Conservation (phyloP, 1,284 basidiomycete species). For the Ceratobasidium theobromae region DNA sequence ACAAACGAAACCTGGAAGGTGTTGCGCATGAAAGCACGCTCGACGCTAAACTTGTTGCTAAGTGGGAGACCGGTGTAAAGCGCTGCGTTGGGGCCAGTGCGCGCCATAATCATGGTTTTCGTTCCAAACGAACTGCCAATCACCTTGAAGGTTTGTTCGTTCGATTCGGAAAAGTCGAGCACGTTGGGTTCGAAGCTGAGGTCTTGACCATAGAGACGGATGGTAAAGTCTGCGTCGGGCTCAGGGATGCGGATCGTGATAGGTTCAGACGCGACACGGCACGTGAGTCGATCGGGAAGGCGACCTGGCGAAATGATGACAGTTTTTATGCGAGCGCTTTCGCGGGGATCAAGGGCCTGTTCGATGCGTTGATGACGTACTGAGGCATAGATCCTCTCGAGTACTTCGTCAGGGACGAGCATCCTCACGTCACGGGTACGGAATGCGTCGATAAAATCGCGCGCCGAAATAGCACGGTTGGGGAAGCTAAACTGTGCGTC, state of each 20-base stretch:
- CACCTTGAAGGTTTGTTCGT: conserved; percentile 83
- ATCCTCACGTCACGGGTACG: conserved; percentile 67
- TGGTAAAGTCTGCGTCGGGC: conserved; percentile 72
- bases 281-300: conserved; percentile 75
- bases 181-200: conserved; percentile 81
- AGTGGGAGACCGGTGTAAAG: conserved; percentile 78
- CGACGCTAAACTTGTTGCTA: conserved; percentile 73
- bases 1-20: conserved; percentile 88
- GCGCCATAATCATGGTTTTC: conserved; percentile 77
- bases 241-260: conserved; percentile 81
- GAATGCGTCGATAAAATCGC: conserved; percentile 81
- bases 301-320: conserved; percentile 68
- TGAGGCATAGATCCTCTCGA: conserved; percentile 76
- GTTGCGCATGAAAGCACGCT: conserved; percentile 90
- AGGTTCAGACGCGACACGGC: conserved; percentile 80
- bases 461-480: conserved; percentile 62
- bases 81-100: conserved; percentile 76
- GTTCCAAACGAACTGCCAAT: conserved; percentile 79
- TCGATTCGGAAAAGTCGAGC: conserved; percentile 72
- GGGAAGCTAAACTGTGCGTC: conserved; percentile 63
- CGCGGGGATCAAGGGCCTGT: conserved; percentile 61
- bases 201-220: conserved; percentile 83
- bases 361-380: conserved; percentile 70
- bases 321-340: conserved; percentile 43
- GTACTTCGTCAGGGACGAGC: conserved; percentile 68